Evolutionary conservation across 2,329 filamentous ascomycete species (phyloP).

Genomic region (Ophiosphaerella herpotricha): DNA sequence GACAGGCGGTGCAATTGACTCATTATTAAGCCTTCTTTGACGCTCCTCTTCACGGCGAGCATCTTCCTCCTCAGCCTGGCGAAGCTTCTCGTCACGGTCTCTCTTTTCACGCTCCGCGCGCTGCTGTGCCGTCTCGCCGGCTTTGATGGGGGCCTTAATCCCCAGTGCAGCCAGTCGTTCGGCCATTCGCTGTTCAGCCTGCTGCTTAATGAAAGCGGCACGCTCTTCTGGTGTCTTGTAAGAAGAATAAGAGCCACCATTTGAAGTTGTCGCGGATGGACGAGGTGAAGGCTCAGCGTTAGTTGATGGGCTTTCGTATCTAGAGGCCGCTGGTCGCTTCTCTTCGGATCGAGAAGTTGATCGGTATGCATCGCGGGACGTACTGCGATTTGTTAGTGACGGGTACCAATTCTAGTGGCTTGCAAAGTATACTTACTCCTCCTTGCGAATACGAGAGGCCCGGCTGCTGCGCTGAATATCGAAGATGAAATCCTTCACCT

Average conservation of each 20-base stretch:
- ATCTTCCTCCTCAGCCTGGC: conserved; percentile 93
- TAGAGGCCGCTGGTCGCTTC: conserved; percentile 37
- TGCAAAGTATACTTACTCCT: conserved; percentile 54
- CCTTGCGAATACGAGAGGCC: conserved; percentile 69
- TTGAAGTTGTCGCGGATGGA: conserved; percentile 56
- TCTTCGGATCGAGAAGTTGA: conserved; percentile 49
- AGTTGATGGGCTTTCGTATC: conserved; percentile 57
- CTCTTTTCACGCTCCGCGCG: conserved; percentile 84
- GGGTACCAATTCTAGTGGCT: background rate
- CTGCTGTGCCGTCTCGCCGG: conserved; percentile 80
- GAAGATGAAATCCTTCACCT: conserved; percentile 97
- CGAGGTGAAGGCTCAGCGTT: conserved; percentile 57
- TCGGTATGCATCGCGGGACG: conserved; percentile 40
- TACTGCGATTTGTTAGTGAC: conserved; percentile 23
- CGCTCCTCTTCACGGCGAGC: conserved; percentile 84
- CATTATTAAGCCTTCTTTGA: conserved; percentile 79
- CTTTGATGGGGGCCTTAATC: conserved; percentile 79
- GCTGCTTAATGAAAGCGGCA: conserved; percentile 94
- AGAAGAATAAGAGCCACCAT: conserved; percentile 74
- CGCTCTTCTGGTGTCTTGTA: conserved; percentile 93
- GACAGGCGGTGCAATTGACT: conserved; percentile 67
- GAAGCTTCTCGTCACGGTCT: conserved; percentile 84
- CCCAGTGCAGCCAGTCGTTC: conserved; percentile 92
- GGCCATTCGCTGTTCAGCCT: conserved; percentile 95
- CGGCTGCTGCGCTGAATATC: conserved; percentile 88